Base-by-base conservation (phyloP, 2,329 filamentous ascomycete genomes). In the Aspergillus fumigatus region DNA sequence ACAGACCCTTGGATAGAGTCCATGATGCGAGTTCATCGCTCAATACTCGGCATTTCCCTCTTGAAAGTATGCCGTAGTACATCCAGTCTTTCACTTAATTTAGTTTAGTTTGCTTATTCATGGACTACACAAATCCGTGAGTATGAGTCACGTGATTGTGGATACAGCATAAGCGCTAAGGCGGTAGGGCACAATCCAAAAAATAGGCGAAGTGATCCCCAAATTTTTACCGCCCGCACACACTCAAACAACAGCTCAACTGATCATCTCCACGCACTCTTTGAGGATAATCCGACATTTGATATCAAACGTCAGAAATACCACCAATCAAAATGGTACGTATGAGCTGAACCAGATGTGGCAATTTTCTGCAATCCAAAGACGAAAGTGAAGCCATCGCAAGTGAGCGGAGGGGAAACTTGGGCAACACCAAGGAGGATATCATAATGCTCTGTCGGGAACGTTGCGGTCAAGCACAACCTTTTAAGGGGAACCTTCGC, bases 251-350 rank as follows among this genome's bases (percentile, higher is more conserved):
- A 61, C 65, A 63, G 58, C 58, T 59, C 59, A 59, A 67, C 56
- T 41, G 32, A 38, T 38, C 32, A 59, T 52, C 52, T 59, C 58
- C 54, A 61, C 60, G 50, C 26, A 75, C 78, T 80, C 78, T 80
- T 80, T 77, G 78, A 80, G 78, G 78, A 80, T 75, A 74, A 76
- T 78, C 77, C 78, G 78, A 79, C 78, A 76, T 72, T 71, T 67
- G 60, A 60, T 59, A 67, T 56, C 32, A 38, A 47, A 47, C 43
- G 43, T 61, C 64, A 65, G 68, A 61, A 65, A 67, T 54, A 67
- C 51, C 58, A 65, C 56, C 60, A 66, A 60, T 59, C 58, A 69
- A 77, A 74, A 80, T 80, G 78, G 78, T 80, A 76, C 53, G 73
- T 63, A 29, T 48, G 49, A n/a, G 5, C 2, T 47, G 43, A 25